A percentile compares a stretch with the other conserved stretches of the same genome.
phyloP scores from a whole-genome alignment of 1,284 basidiomycete species.

The Ustilago curta region DNA sequence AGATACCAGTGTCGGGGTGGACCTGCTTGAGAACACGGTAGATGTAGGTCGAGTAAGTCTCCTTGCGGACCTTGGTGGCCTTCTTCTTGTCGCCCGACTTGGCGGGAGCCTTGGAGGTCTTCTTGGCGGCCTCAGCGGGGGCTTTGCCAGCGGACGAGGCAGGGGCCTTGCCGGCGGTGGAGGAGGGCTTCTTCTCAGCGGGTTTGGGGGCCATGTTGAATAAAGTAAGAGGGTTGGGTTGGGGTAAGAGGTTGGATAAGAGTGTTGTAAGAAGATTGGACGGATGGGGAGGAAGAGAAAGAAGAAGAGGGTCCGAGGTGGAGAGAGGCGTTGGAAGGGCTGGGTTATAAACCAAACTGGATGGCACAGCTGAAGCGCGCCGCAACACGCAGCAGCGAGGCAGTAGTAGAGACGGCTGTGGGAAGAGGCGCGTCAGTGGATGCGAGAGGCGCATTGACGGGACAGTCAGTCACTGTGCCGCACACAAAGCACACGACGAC shows the following conservation, averaged over 20 bases:
- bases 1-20: constrained; percentile 71
- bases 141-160: constrained; percentile 71
- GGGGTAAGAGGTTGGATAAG: constrained; percentile 20
- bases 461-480: too few relatives aligned
- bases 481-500: constrained; percentile 3
- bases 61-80: constrained; percentile 75
- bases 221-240: constrained; percentile 21
- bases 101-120: constrained; percentile 70
- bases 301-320: constrained; percentile 27
- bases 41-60: constrained; percentile 72
- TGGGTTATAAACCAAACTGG: constrained; percentile 47
- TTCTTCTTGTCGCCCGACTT: constrained; percentile 76
- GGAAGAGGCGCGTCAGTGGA: constrained; percentile 2
- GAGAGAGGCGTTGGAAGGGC: constrained; percentile 11
- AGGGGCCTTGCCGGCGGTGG: constrained; percentile 74
- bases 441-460: constrained; percentile 4
- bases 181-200: constrained; percentile 73
- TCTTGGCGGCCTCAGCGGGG: constrained; percentile 75
- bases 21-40: constrained; percentile 76
- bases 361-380: background rate
- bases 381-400: background rate
- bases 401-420: too few relatives aligned
- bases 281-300: constrained; percentile 33
- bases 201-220: constrained; percentile 66
- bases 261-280: constrained; percentile 25